Evolutionary conservation across 2,329 filamentous ascomycete genomes (phyloP).

Genomic region (Cryphonectria radicalis): DNA sequence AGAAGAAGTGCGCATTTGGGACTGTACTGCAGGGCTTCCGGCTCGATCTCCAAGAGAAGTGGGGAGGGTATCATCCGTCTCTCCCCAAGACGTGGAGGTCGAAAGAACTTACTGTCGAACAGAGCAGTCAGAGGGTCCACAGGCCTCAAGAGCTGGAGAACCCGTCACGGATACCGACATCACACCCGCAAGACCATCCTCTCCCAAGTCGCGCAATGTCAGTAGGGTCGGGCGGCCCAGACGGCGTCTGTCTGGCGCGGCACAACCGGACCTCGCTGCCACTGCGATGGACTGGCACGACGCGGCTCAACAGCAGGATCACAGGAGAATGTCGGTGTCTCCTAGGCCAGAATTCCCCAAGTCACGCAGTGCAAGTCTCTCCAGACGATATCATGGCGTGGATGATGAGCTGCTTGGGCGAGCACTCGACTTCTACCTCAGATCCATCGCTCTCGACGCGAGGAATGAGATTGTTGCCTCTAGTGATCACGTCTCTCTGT

Average conservation of each 20-base stretch:
- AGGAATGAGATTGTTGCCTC: slow-evolving; percentile 36
- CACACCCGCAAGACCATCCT: slow-evolving; percentile 15
- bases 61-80: not conserved
- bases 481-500: not conserved
- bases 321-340: not conserved
- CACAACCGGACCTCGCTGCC: slow-evolving; percentile 3
- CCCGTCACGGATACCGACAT: not conserved
- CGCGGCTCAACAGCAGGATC: not conserved
- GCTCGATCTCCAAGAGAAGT: not conserved
- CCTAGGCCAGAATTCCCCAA: slow-evolving; percentile 40
- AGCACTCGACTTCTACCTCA: slow-evolving; percentile 27
- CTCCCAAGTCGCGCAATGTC: slow-evolving; percentile 23
- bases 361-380: slow-evolving; percentile 43
- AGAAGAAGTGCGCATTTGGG: not conserved
- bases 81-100: not conserved
- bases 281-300: slow-evolving; percentile 6
- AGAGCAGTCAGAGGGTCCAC: not conserved
- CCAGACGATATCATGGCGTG: not conserved
- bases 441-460: slow-evolving; percentile 35
- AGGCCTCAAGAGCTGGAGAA: not conserved
- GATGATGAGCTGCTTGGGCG: slow-evolving; percentile 6
- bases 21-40: not conserved
- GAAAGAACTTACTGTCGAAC: not conserved
- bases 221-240: slow-evolving; percentile 15
- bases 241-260: slow-evolving; percentile 6